These are phyloP conservation scores for Warburgia ugandensis DNA, from an alignment of 164 flowering plant species.

Conservation along the genomic window DNA sequence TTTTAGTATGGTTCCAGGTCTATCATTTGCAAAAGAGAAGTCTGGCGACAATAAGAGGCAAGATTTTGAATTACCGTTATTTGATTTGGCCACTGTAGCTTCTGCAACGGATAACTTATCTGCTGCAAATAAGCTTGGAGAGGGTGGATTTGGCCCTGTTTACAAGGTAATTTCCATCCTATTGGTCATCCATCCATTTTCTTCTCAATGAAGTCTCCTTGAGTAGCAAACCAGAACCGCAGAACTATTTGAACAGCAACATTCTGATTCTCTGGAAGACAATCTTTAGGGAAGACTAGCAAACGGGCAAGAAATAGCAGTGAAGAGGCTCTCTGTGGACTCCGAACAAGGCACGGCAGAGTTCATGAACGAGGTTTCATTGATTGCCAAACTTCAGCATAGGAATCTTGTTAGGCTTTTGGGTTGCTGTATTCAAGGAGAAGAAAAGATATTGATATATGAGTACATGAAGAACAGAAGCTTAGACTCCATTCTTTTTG, in stretches of 20 bases:
- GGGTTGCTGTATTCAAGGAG: conserved; percentile 27
- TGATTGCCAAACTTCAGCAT: conserved; percentile 40
- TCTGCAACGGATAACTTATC: conserved; percentile 1
- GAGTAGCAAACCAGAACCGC: neutral
- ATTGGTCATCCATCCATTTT: neutral
- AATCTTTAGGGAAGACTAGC: neutral
- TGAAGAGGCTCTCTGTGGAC: neutral
- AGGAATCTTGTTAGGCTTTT: conserved; percentile 33
- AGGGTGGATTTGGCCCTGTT: conserved; percentile 2
- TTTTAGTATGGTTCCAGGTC: no score
- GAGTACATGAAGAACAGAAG: conserved; percentile 31
- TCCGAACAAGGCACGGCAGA: neutral
- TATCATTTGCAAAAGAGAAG: no score
- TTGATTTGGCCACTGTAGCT: neutral
- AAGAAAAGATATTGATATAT: conserved; percentile 33
- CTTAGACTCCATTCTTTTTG: conserved; percentile 24
- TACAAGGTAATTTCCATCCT: neutral
- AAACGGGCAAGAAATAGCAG: neutral
- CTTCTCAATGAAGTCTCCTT: neutral
- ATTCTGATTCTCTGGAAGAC: neutral
- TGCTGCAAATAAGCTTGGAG: neutral
- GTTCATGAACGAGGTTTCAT: conserved; percentile 29
- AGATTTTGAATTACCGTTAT: neutral
- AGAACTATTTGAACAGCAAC: neutral
- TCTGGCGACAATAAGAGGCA: no score